Percentiles rank a stretch among this genome's conserved stretches.
These are phyloP conservation scores for Globisporangium echinulatum DNA, from an alignment of 352 stramenopile species.

Conservation along the genomic window DNA sequence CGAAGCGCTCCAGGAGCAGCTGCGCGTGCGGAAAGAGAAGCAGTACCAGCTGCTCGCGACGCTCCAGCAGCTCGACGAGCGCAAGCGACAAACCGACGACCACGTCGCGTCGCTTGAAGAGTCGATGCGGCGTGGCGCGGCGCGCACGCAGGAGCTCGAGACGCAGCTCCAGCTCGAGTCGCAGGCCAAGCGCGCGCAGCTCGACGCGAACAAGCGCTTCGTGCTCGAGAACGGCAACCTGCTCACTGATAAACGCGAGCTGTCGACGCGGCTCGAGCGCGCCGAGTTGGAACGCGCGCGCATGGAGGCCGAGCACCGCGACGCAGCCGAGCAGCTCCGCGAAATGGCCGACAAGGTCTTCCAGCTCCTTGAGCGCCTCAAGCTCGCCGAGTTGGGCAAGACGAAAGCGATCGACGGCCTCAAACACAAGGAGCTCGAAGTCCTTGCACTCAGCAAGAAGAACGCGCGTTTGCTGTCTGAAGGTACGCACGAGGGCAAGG, in stretches of 20 bases:
- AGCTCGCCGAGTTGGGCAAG: constrained; percentile 94
- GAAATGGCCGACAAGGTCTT: constrained; percentile 98
- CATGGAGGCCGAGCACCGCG: constrained; percentile 93
- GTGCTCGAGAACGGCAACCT: constrained; percentile 80
- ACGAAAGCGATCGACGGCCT: constrained; percentile 93
- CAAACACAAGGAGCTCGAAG: constrained; percentile 93
- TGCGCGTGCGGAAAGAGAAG: constrained; percentile 95
- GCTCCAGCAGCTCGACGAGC: constrained; percentile 92
- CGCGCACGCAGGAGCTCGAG: constrained; percentile 90
- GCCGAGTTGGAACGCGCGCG: constrained; percentile 90
- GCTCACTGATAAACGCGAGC: constrained; percentile 61
- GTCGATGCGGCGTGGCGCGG: constrained; percentile 83
- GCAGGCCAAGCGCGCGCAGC: constrained; percentile 87
- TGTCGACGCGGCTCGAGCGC: constrained; percentile 84
- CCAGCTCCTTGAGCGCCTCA: constrained; percentile 93
- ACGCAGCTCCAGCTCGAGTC: constrained; percentile 93
- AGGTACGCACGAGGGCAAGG: constrained; percentile 89
- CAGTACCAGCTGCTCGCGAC: constrained; percentile 97
- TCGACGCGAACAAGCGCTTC: constrained; percentile 92
- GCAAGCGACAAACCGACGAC: constrained; percentile 90
- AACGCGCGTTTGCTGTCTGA: constrained; percentile 92
- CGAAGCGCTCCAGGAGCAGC: constrained; percentile 93
- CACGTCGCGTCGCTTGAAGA: constrained; percentile 88
- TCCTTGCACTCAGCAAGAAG: constrained; percentile 93
- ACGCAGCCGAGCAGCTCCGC: constrained; percentile 92